Base-by-base conservation (phyloP, 345 rosid species). In the Gossypium longicalyx region DNA sequence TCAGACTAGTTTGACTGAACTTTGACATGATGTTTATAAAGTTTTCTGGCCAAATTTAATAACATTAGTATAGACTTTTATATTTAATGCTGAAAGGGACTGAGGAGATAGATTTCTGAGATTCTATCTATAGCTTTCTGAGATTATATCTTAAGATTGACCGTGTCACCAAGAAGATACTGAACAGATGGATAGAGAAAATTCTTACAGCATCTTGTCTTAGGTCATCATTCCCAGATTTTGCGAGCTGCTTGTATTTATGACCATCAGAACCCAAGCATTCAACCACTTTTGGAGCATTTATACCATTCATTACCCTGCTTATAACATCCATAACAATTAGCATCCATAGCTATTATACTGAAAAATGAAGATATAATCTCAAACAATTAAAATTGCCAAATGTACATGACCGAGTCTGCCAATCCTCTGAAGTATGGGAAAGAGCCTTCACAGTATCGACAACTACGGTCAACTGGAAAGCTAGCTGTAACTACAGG, bases 131-230 rank as follows among this genome's bases (percentile, higher is more conserved):
- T 67, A 47, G 38, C 47, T 47, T 17, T 22, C 20, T 7, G 17
- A 2, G 15, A 19, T 20, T 12, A 57, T 57, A 57, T 57, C 22
- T 23, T 29, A n/a, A 47, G 53, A 65, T 71, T 53, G 54, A 52
- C 19, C 1, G 34, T 51, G n/a, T 43, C 13, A 69, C 44, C 12
- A 60, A n/a, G 13, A 51, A 57, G 53, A 34, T 2, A n/a, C 52
- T 17, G n/a, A 58, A 64, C 22, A 49, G 59, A 68, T 68, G 61
- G 17, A 59, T n/a, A 69, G 72, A 69, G 22, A 69, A 68, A 49
- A 80, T 76, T 71, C 97, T 78, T 82, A 94, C 98, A 79, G 98
- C 97, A 89, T 94, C 98, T 81, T 94, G 98, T 91, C 98, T 87
- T 63, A 94, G 90, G 83, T 94, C 98, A 81, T 94, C 98, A 78